Evolutionary conservation across 2,329 filamentous ascomycete genomes (phyloP).

Genomic region (Neocucurbitaria cava): DNA sequence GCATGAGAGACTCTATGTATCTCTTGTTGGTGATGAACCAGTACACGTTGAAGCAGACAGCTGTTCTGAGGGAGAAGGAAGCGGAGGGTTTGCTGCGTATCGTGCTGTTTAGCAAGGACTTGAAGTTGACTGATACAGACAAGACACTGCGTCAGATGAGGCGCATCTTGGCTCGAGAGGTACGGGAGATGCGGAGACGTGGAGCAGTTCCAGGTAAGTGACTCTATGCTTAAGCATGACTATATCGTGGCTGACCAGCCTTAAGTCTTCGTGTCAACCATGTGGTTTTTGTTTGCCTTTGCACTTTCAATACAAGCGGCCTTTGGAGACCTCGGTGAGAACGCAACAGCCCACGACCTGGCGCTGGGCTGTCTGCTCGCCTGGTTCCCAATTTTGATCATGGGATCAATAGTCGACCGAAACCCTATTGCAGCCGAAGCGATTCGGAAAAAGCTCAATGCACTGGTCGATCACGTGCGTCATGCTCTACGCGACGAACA

Average conservation of each 20-base stretch:
- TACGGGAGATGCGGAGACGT: constrained; percentile 51
- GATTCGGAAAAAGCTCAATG: constrained; percentile 50
- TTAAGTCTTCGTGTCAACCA: constrained; percentile 48
- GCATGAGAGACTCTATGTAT: constrained; percentile 54
- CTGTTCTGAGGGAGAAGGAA: constrained; percentile 30
- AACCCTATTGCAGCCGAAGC: constrained; percentile 54
- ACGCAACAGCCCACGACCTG: constrained; percentile 54
- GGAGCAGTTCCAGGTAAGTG: constrained; percentile 46
- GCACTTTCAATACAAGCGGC: constrained; percentile 47
- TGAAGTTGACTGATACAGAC: constrained; percentile 36
- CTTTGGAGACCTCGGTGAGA: constrained; percentile 47
- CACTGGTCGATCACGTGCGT: constrained; percentile 48
- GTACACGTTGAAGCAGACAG: constrained; percentile 48
- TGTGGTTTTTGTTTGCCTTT: constrained; percentile 53
- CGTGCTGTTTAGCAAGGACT: constrained; percentile 50
- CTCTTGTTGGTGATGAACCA: constrained; percentile 56
- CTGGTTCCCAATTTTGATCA: constrained; percentile 56
- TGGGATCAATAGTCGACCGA: constrained; percentile 55
- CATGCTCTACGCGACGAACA: constrained; percentile 37
- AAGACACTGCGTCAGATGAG: constrained; percentile 44
- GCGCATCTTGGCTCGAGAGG: constrained; percentile 46
- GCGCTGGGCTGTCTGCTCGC: constrained; percentile 53
- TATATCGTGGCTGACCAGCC: constrained; percentile 1
- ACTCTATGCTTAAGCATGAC: fast-evolving
- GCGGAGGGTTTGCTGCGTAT: constrained; percentile 51